phyloP scores from a whole-genome alignment of 2,329 filamentous ascomycete genomes.

The Curvularia sp. region DNA sequence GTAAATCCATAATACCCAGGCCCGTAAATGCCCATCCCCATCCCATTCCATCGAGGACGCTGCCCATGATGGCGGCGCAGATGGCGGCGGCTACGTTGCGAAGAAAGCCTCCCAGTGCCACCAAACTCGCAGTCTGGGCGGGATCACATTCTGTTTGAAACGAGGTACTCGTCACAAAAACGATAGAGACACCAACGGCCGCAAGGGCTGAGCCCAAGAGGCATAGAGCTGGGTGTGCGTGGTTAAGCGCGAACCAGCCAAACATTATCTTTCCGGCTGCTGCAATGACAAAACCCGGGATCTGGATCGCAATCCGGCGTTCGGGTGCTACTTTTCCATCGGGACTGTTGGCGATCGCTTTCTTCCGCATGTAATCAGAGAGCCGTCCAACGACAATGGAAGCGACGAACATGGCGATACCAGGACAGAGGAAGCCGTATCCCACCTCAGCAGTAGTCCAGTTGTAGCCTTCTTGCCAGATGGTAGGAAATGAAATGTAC shows the following conservation, averaged over 20 bases:
- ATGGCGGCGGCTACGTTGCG: constrained; percentile 53
- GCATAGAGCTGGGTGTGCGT: constrained; percentile 26
- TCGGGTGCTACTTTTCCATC: constrained; percentile 47
- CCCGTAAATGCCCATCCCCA: constrained; percentile 53
- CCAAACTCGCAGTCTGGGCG: constrained; percentile 50
- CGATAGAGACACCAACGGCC: constrained; percentile 49
- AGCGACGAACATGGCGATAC: constrained; percentile 44
- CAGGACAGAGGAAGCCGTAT: constrained; percentile 48
- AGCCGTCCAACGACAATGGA: constrained; percentile 50
- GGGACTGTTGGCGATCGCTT: constrained; percentile 30
- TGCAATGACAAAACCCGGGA: constrained; percentile 51
- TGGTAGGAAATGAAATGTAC: constrained; percentile 34
- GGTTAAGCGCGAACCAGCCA: constrained; percentile 51
- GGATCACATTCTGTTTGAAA: constrained; percentile 54
- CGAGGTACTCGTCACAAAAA: constrained; percentile 53
- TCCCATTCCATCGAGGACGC: constrained; percentile 46
- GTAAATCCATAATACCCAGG: constrained; percentile 44
- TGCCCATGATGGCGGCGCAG: constrained; percentile 48
- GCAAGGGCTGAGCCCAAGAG: constrained; percentile 40
- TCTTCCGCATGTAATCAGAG: constrained; percentile 49
- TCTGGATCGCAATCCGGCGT: constrained; percentile 50
- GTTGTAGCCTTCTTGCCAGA: constrained; percentile 41
- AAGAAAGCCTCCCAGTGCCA: constrained; percentile 52
- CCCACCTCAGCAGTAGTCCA: constrained; percentile 48
- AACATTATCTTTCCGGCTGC: constrained; percentile 51